Evolutionary conservation across 768 basidiomycete genomes (phyloP), one percentile per base, ranked within the genome.

Genomic region (Rhodosporidiobolus sp.): DNA sequence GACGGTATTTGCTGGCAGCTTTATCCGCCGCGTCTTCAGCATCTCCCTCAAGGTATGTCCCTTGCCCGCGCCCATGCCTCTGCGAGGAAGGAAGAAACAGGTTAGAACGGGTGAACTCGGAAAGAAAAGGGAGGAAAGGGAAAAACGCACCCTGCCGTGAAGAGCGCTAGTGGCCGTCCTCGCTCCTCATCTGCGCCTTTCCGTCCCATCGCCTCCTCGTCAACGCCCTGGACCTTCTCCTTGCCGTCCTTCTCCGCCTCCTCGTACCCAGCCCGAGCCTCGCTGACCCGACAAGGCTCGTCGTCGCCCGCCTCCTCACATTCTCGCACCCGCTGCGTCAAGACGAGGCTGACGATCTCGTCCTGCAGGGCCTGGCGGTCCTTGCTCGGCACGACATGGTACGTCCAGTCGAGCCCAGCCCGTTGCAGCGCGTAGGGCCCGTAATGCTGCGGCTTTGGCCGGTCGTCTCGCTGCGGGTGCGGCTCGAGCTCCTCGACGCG

Each of bases 121-220:
- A 26, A 14, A 19, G 53, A 56, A 26, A 20, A 49, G 28, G 26
- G 12, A 9, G 49, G n/a, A 10, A 53, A 11, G n/a, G 54, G 19
- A 5, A 45, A 56, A 68, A 74, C 78, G 30, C 68, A 78, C 58
- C 79, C 79, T 9, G 76, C 77, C 2, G 79, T 80, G 49, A 80
- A 80, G 8, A 80, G 66, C 8, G 77, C 79, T 14, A 74, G 58
- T 0, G 79, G 78, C 45, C 56, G 58, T 24, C 54, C 63, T 22
- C 45, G 45, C 24, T 71, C 63, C 16, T 9, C 32, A 11, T 46
- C 45, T 46, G 22, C 20, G 9, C 22, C n/a, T 46, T 32, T 67
- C 30, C 48, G 32, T 34, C 46, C 50, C 52, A 28, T 52, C 12
- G 12, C 38, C 30, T 54, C 61, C 22, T 49, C 46, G 14, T 16